Evolutionary conservation across 2,329 filamentous ascomycete species (phyloP), one percentile per base, ranked within the genome.

Genomic region (Exophiala sp.): DNA sequence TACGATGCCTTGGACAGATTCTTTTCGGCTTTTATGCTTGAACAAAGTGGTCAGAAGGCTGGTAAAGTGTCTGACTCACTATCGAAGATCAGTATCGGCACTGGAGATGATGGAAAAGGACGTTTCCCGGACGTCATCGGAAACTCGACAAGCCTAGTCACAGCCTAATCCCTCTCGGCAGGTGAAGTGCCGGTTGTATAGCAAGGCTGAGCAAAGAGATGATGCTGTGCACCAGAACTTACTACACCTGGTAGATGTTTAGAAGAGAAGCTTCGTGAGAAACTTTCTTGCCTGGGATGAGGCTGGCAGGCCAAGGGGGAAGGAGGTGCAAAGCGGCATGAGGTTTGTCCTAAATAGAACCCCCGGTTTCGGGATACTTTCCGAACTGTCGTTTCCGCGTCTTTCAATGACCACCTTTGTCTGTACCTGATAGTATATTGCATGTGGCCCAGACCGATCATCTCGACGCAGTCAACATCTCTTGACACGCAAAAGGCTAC

Each of bases 1-100:
- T 54, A 51, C 34, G 56, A 54, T 8, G 42, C 34, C 22, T 52
- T 60, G 46, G 50, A 60, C 16, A 46, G 34, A 32, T 60, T 59
- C 53, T 59, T 60, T 21, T 41, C 35, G 21, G 37, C 29, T 2
- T 50, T 50, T n/a, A 50, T 50, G 48, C 21, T 46, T 8, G 41
- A 44, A 40, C 48, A 45, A 40, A 14, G 27, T 10, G 19, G 42
- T 14, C 32, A 35, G 6, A 35, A 35, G 32, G 32, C 13, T 18
- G 16, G 13, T 5, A 35, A 35, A 5, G 24, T 27, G 10, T 10
- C 6, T 10, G 24, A 27, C 6, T 10, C 24, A 27, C 24, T 27
- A 5, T 27, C 10, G 6, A 10, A 27, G 5, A 10, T 27, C 32
- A n/a, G 32, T 13, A 13, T 18, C n/a, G 24, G 6, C 24, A 5